phyloP scores from a whole-genome alignment of 129 eudicot genomes.

The Pulicaria dysenterica region DNA sequence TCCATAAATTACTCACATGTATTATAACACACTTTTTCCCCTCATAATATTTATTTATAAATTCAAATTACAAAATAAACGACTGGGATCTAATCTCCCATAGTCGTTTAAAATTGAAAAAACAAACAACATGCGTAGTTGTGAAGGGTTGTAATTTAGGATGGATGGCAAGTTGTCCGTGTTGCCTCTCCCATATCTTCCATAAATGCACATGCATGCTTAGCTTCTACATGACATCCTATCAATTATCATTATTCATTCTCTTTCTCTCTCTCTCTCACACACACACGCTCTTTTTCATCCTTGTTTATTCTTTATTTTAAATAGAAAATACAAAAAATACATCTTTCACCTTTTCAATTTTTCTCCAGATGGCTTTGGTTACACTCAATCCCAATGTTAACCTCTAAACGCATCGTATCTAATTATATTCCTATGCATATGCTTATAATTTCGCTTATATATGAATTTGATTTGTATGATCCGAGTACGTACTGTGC shows the following conservation, averaged over 20 bases:
- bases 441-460: conserved; percentile 5
- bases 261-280: conserved; percentile 16
- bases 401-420: conserved; percentile 29
- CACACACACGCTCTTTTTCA: neutral
- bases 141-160: conserved; percentile 29
- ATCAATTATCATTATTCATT: conserved; percentile 24
- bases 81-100: too few species aligned
- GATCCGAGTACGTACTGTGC: too few species aligned
- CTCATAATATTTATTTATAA: too few species aligned
- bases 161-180: conserved; percentile 32
- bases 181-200: conserved; percentile 34
- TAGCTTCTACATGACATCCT: conserved; percentile 39
- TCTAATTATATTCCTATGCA: conserved; percentile 10
- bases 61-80: too few species aligned
- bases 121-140: conserved; percentile 36
- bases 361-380: conserved; percentile 23
- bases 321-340: too few species aligned
- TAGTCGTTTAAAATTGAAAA: too few species aligned
- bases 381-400: conserved; percentile 27
- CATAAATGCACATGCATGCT: conserved; percentile 44
- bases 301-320: neutral
- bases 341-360: neutral
- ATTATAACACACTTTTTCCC: too few species aligned
- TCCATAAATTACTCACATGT: too few species aligned
- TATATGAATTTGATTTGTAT: neutral